Evolutionary conservation across 2,329 filamentous ascomycete species (phyloP).

Genomic region (Phaeosphaeria sp.): DNA sequence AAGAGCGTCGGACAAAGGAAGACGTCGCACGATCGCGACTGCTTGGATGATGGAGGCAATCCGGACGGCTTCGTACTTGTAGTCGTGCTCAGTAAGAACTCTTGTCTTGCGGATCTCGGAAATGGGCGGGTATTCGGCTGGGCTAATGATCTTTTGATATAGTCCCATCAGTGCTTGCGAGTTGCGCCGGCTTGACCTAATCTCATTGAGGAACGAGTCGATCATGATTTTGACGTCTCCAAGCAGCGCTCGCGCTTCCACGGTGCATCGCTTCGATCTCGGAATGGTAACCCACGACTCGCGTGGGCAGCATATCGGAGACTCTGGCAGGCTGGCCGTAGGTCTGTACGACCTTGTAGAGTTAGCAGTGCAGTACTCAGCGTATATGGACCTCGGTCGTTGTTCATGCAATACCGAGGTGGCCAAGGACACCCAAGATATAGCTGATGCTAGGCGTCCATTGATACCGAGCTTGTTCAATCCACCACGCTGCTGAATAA

Average conservation of each 20-base stretch:
- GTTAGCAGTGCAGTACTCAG: slow-evolving; percentile 26
- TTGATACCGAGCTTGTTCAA: slow-evolving; percentile 37
- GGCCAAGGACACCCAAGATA: slow-evolving; percentile 41
- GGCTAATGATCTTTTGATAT: slow-evolving; percentile 26
- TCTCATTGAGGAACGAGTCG: slow-evolving; percentile 35
- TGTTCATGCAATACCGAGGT: slow-evolving; percentile 43
- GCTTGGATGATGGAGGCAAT: slow-evolving; percentile 41
- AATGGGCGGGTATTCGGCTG: slow-evolving; percentile 19
- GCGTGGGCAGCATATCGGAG: slow-evolving; percentile 44
- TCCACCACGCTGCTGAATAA: slow-evolving; percentile 46
- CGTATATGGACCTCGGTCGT: slow-evolving; percentile 33
- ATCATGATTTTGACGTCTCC: slow-evolving; percentile 39
- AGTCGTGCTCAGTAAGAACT: slow-evolving; percentile 25
- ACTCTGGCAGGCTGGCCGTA: slow-evolving; percentile 41
- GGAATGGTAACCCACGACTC: slow-evolving; percentile 35
- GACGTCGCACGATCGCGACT: slow-evolving; percentile 34
- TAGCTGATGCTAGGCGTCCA: slow-evolving; percentile 39
- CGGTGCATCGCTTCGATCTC: slow-evolving; percentile 21
- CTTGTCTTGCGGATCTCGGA: slow-evolving; percentile 15
- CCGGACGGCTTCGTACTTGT: slow-evolving; percentile 47
- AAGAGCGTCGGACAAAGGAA: slow-evolving; percentile 39
- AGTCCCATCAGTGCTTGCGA: slow-evolving; percentile 21
- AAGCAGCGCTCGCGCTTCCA: slow-evolving; percentile 30
- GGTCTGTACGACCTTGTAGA: slow-evolving; percentile 21
- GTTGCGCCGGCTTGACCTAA: slow-evolving; percentile 24